phyloP scores from a whole-genome alignment of 768 basidiomycete genomes.

The Mrakia gelida region DNA sequence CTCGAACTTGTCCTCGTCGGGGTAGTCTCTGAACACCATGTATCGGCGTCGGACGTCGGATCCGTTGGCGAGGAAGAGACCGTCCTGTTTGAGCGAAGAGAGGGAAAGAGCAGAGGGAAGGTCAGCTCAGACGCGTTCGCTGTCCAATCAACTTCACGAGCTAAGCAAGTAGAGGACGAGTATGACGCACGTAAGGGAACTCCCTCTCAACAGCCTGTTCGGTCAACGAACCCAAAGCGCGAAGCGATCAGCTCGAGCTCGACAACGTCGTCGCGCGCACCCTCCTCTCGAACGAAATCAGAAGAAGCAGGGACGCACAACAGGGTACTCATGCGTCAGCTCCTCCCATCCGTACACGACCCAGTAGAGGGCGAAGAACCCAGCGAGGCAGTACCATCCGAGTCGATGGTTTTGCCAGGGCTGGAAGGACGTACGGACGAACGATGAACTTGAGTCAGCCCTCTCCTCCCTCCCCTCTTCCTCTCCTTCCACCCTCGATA shows the following conservation, averaged over 20 bases:
- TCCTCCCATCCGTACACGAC: background rate
- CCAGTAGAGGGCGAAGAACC: background rate
- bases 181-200: conserved; percentile 27
- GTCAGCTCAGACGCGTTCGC: background rate
- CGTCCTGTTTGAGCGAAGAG: conserved; percentile 1
- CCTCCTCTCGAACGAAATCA: background rate
- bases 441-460: background rate
- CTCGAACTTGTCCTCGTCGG: conserved; percentile 19
- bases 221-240: background rate
- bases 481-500: too few species aligned
- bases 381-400: background rate
- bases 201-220: conserved; percentile 7
- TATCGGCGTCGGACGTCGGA: background rate
- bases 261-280: too few species aligned
- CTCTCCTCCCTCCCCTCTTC: background rate
- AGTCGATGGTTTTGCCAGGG: background rate
- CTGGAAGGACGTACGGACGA: too few species aligned
- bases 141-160: too few species aligned
- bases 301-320: background rate
- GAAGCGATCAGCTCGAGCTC: background rate
- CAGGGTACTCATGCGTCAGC: background rate
- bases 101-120: background rate
- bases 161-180: too few species aligned
- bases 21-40: conserved; percentile 15
- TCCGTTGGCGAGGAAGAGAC: background rate